Evolutionary conservation across 2,329 filamentous ascomycete genomes (phyloP).

Genomic region (Claviceps monticola): DNA sequence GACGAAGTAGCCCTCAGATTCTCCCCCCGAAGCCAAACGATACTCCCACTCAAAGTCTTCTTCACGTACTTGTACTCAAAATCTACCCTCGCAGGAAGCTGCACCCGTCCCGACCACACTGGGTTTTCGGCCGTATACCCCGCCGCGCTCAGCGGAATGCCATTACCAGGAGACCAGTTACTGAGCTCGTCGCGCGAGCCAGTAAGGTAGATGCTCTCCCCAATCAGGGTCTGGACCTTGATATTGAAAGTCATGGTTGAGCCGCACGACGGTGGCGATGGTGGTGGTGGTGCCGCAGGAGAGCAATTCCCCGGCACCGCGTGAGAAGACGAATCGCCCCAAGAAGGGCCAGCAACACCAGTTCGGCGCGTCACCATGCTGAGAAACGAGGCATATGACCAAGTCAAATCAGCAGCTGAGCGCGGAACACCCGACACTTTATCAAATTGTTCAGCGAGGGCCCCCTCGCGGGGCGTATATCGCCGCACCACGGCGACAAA

Average conservation of each 20-base stretch:
- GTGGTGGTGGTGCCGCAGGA: slow-evolving; percentile 5
- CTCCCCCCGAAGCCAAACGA: slow-evolving; percentile 45
- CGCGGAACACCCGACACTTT: slow-evolving; percentile 34
- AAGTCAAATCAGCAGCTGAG: slow-evolving; percentile 54
- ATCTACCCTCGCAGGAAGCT: slow-evolving; percentile 34
- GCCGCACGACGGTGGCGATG: slow-evolving; percentile 13
- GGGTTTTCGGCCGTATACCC: slow-evolving; percentile 40
- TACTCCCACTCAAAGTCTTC: slow-evolving; percentile 31
- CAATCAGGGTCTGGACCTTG: slow-evolving; percentile 6
- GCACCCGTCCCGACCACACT: slow-evolving; percentile 39
- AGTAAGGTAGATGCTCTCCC: slow-evolving; percentile 11
- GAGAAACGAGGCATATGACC: slow-evolving; percentile 57
- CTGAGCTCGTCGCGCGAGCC: slow-evolving; percentile 25
- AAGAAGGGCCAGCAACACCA: slow-evolving; percentile 37
- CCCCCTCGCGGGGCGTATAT: slow-evolving; percentile 49
- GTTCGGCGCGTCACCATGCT: slow-evolving; percentile 41
- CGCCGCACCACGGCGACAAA: slow-evolving; percentile 46
- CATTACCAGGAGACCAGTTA: slow-evolving; percentile 24
- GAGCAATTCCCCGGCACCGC: slow-evolving; percentile 8
- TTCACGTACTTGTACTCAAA: slow-evolving; percentile 51
- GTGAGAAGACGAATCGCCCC: slow-evolving; percentile 23
- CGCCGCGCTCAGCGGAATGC: slow-evolving; percentile 34
- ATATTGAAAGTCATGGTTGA: slow-evolving; percentile 11
- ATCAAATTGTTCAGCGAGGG: slow-evolving; percentile 51
- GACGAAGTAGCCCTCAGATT: slow-evolving; percentile 17